A percentile compares a stretch with the other conserved stretches of the same genome.
These are phyloP conservation scores for Pelargonium cotyledonis DNA, from an alignment of 441 rosid species.

Conservation along the genomic window DNA sequence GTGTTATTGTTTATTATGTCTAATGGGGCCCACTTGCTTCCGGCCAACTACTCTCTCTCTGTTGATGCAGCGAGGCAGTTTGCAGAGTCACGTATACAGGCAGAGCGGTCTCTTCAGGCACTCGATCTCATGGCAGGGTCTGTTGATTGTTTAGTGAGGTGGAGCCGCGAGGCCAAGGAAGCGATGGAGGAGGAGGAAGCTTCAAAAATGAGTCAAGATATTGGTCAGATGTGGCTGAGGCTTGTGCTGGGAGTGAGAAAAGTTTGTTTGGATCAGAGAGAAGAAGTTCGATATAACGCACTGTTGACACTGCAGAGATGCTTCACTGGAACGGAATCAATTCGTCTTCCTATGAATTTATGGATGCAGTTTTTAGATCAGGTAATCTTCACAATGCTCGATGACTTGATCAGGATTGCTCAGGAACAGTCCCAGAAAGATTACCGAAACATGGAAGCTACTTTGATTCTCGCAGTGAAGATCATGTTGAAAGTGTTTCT, in stretches of 20 bases:
- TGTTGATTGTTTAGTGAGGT: slow-evolving; percentile 57
- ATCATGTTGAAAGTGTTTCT: slow-evolving; percentile 67
- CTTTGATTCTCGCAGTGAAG: slow-evolving; percentile 64
- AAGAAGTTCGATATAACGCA: slow-evolving; percentile 88
- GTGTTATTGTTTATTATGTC: slow-evolving; percentile 69
- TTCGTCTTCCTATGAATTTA: slow-evolving; percentile 47
- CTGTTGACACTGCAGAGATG: slow-evolving; percentile 70
- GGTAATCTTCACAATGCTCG: slow-evolving; percentile 79
- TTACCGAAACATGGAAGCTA: slow-evolving; percentile 82
- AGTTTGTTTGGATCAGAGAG: slow-evolving; percentile 91
- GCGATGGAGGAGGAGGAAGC: slow-evolving; percentile 61
- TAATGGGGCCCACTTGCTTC: slow-evolving; percentile 69
- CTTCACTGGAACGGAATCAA: slow-evolving; percentile 58
- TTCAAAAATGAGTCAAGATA: slow-evolving; percentile 54
- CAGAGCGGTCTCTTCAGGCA: slow-evolving; percentile 63
- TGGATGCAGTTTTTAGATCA: slow-evolving; percentile 79
- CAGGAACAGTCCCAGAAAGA: slow-evolving; percentile 70
- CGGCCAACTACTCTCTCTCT: slow-evolving; percentile 71
- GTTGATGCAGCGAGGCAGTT: slow-evolving; percentile 87
- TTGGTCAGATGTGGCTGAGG: slow-evolving; percentile 90
- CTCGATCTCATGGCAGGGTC: slow-evolving; percentile 85
- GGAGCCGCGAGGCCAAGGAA: slow-evolving; percentile 61
- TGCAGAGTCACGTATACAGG: slow-evolving; percentile 92
- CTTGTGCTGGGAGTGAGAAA: slow-evolving; percentile 82
- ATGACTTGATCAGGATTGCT: slow-evolving; percentile 75